phyloP scores from a whole-genome alignment of 2,329 filamentous ascomycete species.

The Knufia petricola region DNA sequence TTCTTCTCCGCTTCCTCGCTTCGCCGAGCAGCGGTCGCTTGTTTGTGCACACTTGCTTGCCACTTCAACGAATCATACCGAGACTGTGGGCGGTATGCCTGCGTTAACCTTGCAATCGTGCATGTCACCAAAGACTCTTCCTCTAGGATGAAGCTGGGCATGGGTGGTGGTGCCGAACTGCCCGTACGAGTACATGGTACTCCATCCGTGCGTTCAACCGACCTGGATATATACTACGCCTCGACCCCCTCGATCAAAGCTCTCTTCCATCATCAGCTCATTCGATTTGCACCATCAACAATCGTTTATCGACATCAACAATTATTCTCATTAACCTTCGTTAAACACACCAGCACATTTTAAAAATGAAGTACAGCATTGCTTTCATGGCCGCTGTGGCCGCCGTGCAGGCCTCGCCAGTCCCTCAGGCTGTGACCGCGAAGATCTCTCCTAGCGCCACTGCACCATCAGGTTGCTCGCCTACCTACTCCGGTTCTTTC shows the following conservation, averaged over 20 bases:
- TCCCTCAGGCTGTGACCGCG: slow-evolving; percentile 23
- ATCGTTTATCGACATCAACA: too few species aligned
- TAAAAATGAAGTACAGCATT: slow-evolving; percentile 15
- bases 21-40: too few species aligned
- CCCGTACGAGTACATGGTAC: too few species aligned
- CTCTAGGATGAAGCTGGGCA: not conserved
- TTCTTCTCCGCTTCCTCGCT: not conserved
- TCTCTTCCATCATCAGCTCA: too few species aligned
- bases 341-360: too few species aligned
- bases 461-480: slow-evolving; percentile 21
- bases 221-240: too few species aligned
- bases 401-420: slow-evolving; percentile 13
- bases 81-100: not conserved
- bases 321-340: too few species aligned
- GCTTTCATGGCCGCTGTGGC: slow-evolving; percentile 18
- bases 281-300: too few species aligned
- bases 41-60: not conserved
- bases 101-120: not conserved
- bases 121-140: not conserved
- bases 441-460: slow-evolving; percentile 19
- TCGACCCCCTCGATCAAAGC: too few species aligned
- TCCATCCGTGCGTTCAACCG: too few species aligned
- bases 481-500: slow-evolving; percentile 17
- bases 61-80: not conserved
- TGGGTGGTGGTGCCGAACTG: too few species aligned